These are phyloP conservation scores for Coemansia sp. DNA, from an alignment of 192 early-diverging fungal genomes.

Conservation along the genomic window DNA sequence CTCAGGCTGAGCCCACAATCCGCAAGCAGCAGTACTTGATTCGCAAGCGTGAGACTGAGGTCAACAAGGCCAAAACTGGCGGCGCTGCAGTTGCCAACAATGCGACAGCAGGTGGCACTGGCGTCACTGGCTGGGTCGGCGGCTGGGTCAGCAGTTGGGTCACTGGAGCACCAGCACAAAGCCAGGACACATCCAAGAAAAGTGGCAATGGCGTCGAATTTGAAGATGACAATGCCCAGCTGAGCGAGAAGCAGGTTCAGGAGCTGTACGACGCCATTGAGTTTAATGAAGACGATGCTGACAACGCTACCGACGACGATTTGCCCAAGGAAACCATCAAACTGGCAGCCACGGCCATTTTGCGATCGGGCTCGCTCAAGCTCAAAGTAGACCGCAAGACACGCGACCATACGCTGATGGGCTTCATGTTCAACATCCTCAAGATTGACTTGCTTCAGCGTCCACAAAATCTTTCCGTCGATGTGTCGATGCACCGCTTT, in stretches of 20 bases:
- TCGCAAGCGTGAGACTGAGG: constrained; percentile 37
- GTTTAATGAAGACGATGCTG: constrained; percentile 75
- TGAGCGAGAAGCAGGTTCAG: constrained; percentile 82
- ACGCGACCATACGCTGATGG: constrained; percentile 50
- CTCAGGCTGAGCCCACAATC: constrained; percentile 68
- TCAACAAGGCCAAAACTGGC: constrained; percentile 1
- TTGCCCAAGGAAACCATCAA: constrained; percentile 58
- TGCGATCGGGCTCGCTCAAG: constrained; percentile 78
- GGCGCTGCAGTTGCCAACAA: not conserved
- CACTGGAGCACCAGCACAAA: constrained; percentile 17
- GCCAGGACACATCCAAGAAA: not conserved
- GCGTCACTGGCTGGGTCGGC: constrained; percentile 51
- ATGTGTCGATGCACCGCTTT: constrained; percentile 53
- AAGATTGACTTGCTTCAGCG: constrained; percentile 45
- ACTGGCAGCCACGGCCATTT: constrained; percentile 59
- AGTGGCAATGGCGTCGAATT: not conserved
- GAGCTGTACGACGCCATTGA: constrained; percentile 94
- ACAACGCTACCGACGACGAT: constrained; percentile 36
- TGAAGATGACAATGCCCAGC: constrained; percentile 27
- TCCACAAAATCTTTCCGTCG: constrained; percentile 38
- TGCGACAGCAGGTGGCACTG: constrained; percentile 13
- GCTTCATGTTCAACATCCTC: constrained; percentile 45
- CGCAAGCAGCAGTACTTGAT: constrained; percentile 70
- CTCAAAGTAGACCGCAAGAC: constrained; percentile 58
- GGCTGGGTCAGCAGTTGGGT: constrained; percentile 53